phyloP scores from a whole-genome alignment of 306 rosid species.

The Quercus aquifolioides region DNA sequence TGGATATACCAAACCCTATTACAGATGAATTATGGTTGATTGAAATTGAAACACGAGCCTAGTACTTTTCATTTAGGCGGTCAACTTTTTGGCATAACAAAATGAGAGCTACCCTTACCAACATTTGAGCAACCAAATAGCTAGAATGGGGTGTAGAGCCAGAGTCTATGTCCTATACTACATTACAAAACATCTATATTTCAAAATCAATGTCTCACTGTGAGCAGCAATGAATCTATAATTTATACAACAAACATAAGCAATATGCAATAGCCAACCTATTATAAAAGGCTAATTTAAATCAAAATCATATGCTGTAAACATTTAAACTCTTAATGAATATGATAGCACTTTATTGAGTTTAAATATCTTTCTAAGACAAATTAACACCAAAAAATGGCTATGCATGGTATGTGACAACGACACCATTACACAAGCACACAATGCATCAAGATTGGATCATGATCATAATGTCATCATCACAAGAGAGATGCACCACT shows the following conservation, averaged over 20 bases:
- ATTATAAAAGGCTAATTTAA: neutral
- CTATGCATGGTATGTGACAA: no score
- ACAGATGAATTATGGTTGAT: neutral
- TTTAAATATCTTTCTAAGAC: neutral
- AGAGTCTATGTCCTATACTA: neutral
- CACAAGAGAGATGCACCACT: neutral
- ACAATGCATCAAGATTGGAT: neutral
- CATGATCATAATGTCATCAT: neutral
- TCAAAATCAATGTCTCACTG: neutral
- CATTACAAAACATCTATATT: neutral
- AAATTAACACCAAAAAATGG: no score
- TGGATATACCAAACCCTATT: neutral
- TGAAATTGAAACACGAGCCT: neutral
- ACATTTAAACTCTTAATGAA: neutral
- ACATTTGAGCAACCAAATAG: neutral
- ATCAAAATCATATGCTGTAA: neutral
- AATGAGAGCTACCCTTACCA: neutral
- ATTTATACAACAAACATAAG: neutral
- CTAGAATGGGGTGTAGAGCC: neutral
- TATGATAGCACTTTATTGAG: neutral
- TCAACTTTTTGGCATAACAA: neutral
- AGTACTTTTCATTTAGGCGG: neutral
- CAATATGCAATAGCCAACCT: neutral
- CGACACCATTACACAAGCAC: neutral
- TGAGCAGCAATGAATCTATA: neutral